Percentiles rank a stretch among this genome's conserved stretches.
Conservation (phyloP, 805 yeast species). For the Nadsonia fulvescens region DNA sequence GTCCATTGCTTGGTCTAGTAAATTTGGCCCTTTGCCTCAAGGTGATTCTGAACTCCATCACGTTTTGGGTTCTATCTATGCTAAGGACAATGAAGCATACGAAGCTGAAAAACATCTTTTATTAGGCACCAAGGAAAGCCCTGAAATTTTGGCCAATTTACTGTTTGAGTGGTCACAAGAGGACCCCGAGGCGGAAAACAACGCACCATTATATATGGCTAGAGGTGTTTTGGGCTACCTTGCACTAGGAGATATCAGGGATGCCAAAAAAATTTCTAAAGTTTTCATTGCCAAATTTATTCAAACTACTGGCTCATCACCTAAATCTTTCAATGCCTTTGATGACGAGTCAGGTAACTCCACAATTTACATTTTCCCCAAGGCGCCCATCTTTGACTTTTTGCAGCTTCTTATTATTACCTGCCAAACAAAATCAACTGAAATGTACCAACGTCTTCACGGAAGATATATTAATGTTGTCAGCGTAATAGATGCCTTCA, state of each 20-base stretch:
- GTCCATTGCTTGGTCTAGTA: constrained; percentile 42
- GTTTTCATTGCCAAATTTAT: constrained; percentile 24
- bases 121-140: constrained; percentile 1
- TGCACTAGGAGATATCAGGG: constrained; percentile 45
- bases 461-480: constrained; percentile 25
- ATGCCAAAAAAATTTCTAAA: constrained; percentile 27
- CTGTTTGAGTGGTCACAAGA: constrained; percentile 29
- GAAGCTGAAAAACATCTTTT: background rate
- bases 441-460: constrained; percentile 35
- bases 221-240: constrained; percentile 66
- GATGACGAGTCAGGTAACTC: constrained; percentile 16
- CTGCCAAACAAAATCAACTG: constrained; percentile 34
- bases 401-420: constrained; percentile 46
- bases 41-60: constrained; percentile 70
- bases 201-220: constrained; percentile 20
- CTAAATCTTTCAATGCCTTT: constrained; percentile 7
- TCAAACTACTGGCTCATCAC: constrained; percentile 14
- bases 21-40: constrained; percentile 28
- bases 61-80: constrained; percentile 49
- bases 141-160: constrained; percentile 23
- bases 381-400: constrained; percentile 40
- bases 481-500: constrained; percentile 21
- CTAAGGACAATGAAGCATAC: constrained; percentile 26
- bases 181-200: constrained; percentile 14
- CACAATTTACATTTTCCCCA: constrained; percentile 22